Conservation (phyloP, 2,329 filamentous ascomycete species). For the Aspergillus pseudonomiae region DNA sequence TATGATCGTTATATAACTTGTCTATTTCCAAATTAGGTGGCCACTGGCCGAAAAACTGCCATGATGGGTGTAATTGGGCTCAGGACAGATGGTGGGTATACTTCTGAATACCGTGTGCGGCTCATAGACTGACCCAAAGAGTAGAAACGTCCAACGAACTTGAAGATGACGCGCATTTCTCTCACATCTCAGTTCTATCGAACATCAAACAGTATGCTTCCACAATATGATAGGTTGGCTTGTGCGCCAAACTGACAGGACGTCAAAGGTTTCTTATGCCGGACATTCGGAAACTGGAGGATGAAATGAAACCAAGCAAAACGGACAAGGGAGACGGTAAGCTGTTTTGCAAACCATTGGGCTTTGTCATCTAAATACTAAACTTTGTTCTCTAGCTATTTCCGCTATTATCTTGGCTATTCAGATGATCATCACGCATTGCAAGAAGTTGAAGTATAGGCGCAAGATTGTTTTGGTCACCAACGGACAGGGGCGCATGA, state of each 20-base stretch:
- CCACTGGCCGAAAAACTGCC: slow-evolving; percentile 73
- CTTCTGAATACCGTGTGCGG: slow-evolving; percentile 1
- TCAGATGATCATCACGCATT: slow-evolving; percentile 79
- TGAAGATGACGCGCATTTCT: slow-evolving; percentile 69
- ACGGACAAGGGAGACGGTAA: slow-evolving; percentile 73
- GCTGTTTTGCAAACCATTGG: not conserved
- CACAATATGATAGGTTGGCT: slow-evolving; percentile 6
- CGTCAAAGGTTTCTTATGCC: slow-evolving; percentile 63
- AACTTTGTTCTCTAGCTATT: slow-evolving; percentile 53
- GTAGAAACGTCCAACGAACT: slow-evolving; percentile 69
- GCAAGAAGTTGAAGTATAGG: slow-evolving; percentile 79
- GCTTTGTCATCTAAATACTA: not conserved
- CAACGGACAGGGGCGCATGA: slow-evolving; percentile 74
- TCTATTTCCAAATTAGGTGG: slow-evolving; percentile 45
- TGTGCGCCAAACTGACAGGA: not conserved
- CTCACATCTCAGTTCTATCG: slow-evolving; percentile 75
- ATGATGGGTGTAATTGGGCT: slow-evolving; percentile 80
- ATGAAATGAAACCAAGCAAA: slow-evolving; percentile 66
- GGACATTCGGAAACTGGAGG: slow-evolving; percentile 67
- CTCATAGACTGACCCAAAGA: slow-evolving; percentile 15
- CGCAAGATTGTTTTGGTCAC: slow-evolving; percentile 84
- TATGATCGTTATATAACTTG: not conserved
- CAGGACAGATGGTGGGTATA: slow-evolving; percentile 66
- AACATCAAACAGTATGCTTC: slow-evolving; percentile 66
- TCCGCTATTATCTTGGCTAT: slow-evolving; percentile 86